Base-by-base conservation (phyloP, 1,284 basidiomycete species). In the Xanthoconium separans region DNA sequence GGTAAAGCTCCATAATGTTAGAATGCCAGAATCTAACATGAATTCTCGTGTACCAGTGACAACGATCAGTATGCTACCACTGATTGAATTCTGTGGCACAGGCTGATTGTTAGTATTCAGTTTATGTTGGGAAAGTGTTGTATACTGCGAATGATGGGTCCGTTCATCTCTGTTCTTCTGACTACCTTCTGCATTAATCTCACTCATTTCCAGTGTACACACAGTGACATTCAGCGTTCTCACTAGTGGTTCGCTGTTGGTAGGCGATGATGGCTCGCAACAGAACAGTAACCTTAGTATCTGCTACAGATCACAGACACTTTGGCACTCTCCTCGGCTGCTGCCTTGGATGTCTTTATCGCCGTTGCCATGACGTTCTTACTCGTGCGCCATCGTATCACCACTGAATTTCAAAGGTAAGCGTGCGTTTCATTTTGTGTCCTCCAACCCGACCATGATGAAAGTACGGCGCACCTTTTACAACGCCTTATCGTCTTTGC, bases 401-500 rank as follows among this genome's bases (percentile, higher is more conserved):
- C 33, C 6, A 30, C 33, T 1, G 10, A 4, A 11, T 47, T 42
- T 2, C 3, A 15, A 29, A 9, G 33, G 55, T 42, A 24, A 33
- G 50, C 18, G 5, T n/a, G 12, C 18, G 3, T 9, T 11, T 20
- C 4, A 2, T 33, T 11, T 13, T 12, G 11, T 27, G 27, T 27
- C 27, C 27, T 27, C n/a, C n/a, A 13, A 13, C 5, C 5, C 20
- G 2, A n/a, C 16, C 2, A n/a, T 39, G 37, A n/a, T 36, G 7
- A 36, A 36, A 64, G 60, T 4, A 53, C 60, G 11, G 44, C 31
- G 3, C 31, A 49, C 7, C 13, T 52, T 3, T 34, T 61, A 16
- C 50, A 57, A 29, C 47, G 54, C 41, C 52, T 62, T 11, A 40
- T 20, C 13, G 18, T 64, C 8, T 55, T 62, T 18, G 50, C 60